Conservation (phyloP, 1,284 basidiomycete genomes). For the Pyrrhoderma lamaoense region DNA sequence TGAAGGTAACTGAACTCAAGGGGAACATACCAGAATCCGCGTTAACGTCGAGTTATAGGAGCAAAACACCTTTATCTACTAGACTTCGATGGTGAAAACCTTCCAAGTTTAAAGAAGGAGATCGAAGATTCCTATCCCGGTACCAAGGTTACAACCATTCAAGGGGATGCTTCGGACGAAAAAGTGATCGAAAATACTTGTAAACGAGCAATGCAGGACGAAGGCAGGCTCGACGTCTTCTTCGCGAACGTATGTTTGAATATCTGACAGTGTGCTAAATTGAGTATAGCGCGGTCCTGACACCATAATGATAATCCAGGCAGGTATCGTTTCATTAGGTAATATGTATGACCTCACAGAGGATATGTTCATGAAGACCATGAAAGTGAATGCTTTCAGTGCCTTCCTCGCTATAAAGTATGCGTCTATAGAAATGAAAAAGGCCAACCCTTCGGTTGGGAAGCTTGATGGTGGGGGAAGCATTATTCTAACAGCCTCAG, state of each 20-base stretch:
- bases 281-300: background rate
- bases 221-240: conserved; percentile 86
- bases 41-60: conserved; percentile 40
- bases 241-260: conserved; percentile 74
- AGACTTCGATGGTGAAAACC: conserved; percentile 67
- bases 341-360: conserved; percentile 50
- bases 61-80: conserved; percentile 80
- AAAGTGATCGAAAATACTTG: conserved; percentile 63
- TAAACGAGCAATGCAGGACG: conserved; percentile 66
- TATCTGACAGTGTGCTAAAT: background rate
- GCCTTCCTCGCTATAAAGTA: conserved; percentile 89
- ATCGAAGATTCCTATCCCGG: conserved; percentile 67
- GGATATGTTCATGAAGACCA: conserved; percentile 66
- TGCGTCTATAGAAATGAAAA: conserved; percentile 75
- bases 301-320: conserved; percentile 33
- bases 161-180: conserved; percentile 83
- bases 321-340: conserved; percentile 48
- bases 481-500: conserved; percentile 86
- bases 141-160: conserved; percentile 66
- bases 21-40: background rate
- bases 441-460: conserved; percentile 53
- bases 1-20: conserved; percentile 47
- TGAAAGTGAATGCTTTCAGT: conserved; percentile 79
- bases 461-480: conserved; percentile 70
- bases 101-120: conserved; percentile 63